These are phyloP conservation scores for Blastomyces gilchristii DNA, from an alignment of 2,329 filamentous ascomycete species.

Conservation along the genomic window DNA sequence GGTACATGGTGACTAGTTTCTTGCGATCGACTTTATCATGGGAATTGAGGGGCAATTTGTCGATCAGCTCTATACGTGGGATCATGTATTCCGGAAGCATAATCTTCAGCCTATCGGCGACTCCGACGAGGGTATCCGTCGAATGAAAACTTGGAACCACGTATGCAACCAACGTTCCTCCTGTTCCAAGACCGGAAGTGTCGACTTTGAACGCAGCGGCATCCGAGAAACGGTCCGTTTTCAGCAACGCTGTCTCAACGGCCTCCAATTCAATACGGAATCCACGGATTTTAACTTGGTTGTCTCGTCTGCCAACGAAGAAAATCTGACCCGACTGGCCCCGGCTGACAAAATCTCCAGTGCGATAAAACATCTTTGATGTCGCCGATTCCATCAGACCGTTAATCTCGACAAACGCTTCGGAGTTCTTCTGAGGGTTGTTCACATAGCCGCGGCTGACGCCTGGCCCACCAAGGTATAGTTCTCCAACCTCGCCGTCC, in stretches of 20 bases:
- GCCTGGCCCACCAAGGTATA: conserved; percentile 42
- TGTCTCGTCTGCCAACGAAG: conserved; percentile 63
- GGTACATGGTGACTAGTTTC: conserved; percentile 11
- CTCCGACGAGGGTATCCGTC: conserved; percentile 42
- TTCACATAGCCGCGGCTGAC: conserved; percentile 64
- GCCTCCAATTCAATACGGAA: conserved; percentile 84
- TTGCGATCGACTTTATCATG: conserved; percentile 54
- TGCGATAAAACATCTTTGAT: conserved; percentile 63
- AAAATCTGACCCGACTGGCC: conserved; percentile 53
- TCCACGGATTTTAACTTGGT: conserved; percentile 81
- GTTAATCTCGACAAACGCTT: conserved; percentile 65
- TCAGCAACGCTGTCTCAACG: conserved; percentile 56
- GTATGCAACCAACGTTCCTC: conserved; percentile 18
- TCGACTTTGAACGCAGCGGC: conserved; percentile 15
- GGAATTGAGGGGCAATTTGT: conserved; percentile 58
- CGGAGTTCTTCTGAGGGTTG: conserved; percentile 46
- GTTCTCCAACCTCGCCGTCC: conserved; percentile 17
- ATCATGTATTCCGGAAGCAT: conserved; percentile 61
- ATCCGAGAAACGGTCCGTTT: conserved; percentile 16
- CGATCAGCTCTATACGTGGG: conserved; percentile 57
- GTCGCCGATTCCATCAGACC: conserved; percentile 59
- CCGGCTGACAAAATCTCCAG: conserved; percentile 66
- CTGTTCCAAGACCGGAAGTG: conserved; percentile 9
- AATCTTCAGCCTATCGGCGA: conserved; percentile 44
- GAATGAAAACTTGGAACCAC: conserved; percentile 36